Evolutionary conservation across 116 monocot genomes (phyloP), one percentile per base, ranked within the genome.

Genomic region (Zostera marina): DNA sequence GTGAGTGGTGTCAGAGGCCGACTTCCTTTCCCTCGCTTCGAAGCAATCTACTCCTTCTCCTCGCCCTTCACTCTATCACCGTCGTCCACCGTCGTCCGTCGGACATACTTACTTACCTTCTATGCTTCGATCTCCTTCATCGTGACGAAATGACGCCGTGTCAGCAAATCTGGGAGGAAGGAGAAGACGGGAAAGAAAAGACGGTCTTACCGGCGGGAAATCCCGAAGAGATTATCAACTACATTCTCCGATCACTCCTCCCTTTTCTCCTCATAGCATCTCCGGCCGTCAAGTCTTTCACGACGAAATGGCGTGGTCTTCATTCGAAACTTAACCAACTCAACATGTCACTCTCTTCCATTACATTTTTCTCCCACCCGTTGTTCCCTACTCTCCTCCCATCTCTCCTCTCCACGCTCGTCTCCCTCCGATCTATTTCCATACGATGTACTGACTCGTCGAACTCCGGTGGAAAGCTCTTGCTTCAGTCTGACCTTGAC

Each of bases 401-500:
- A n/a, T 46, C 65, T 16, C 63, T 80, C 42, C 70, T 68, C 46
- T 13, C 70, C 59, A 68, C 75, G 4, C 80, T 88, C 53, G 53
- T 62, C 23, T 66, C 67, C 47, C 80, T 88, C 26, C 70, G 49
- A 23, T 42, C 70, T 26, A 80, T 92, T 54, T 77, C 72, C 54
- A 16, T 62, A 41, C 82, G 75, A 61, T 88, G 88, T 69, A 72
- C 69, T 49, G 70, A 77, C 43, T 55, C 77, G 14, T 47, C 69
- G 4, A 74, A 74, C 54, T 68, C 80, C 8, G 40, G 56, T 52
- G 86, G 76, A 43, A 77, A 81, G 60, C 92, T 87, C 53, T 82
- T 54, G 32, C 71, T 87, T 56, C 83, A 87, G 72, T 72, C 67
- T 71, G 87, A 87, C 68, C 75, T 92, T 47, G 80, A 83, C 77